Evolutionary conservation across 1,284 basidiomycete species (phyloP), one percentile per base, ranked within the genome.

Genomic region (Mycena sp.): DNA sequence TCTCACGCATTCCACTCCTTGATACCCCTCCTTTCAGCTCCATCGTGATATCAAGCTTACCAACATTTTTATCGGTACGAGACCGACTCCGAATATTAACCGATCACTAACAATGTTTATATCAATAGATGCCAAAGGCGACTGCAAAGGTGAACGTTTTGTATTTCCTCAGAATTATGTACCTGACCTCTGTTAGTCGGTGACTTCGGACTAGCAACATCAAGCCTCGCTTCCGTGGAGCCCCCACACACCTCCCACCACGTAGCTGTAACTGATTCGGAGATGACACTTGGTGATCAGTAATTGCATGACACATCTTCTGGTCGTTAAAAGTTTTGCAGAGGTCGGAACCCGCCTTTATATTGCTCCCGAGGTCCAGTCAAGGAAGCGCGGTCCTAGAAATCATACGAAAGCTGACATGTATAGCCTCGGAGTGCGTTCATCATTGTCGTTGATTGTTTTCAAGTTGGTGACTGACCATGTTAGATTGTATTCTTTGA

Each of bases 291-390:
- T 40, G 91, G 92, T 88, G 70, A 55, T 76, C 67, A 60, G 11
- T 58, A 16, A 26, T 52, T 26, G n/a, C n/a, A n/a, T n/a, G n/a
- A n/a, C 17, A 48, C 48, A 4, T 46, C 32, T 6, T 52, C 14
- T 19, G 11, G 37, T 30, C 40, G 16, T 30, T 43, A 16, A 40
- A 29, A 35, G 32, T 35, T 35, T n/a, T 28, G n/a, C 73, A 89
- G 93, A 96, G 78, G 94, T 98, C 23, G 96, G 96, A 44, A 99
- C 96, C 0, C 89, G 88, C 58, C 78, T 98, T 12, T 99, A 98
- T 76, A 97, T 98, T 55, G 95, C 96, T 0, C 96, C 96, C 0
- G 96, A 96, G 74, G 87, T 93, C 9, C 84, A 86, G 58, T 90
- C 88, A 16, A 79, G 83, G 48, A 87, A 83, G 69, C 82, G 84